Percentiles rank a stretch among this genome's conserved stretches.
These are phyloP conservation scores for Heritiera fomes DNA, from an alignment of 345 rosid genomes.

Conservation along the genomic window DNA sequence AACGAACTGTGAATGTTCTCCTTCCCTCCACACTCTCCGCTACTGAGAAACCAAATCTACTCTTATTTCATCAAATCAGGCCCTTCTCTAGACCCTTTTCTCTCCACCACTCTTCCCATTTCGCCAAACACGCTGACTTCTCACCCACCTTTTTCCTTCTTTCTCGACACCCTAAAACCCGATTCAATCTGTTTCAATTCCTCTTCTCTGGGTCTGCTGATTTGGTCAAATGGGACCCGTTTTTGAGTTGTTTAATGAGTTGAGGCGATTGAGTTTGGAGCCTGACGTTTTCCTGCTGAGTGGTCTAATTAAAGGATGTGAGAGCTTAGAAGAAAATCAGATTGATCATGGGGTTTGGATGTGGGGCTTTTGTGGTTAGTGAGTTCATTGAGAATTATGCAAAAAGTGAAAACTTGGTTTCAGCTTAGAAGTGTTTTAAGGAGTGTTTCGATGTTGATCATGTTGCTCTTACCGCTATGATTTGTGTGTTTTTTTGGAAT, in stretches of 20 bases:
- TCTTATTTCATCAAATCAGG: constrained; percentile 39
- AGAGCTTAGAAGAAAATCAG: constrained; percentile 26
- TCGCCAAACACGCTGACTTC: constrained; percentile 29
- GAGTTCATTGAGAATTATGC: constrained; percentile 46
- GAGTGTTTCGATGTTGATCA: constrained; percentile 38
- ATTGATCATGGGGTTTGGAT: constrained; percentile 36
- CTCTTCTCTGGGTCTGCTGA: constrained; percentile 39
- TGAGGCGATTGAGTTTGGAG: constrained; percentile 32
- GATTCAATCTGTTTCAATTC: constrained; percentile 41
- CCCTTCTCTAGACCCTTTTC: constrained; percentile 31
- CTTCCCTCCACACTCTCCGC: constrained; percentile 3
- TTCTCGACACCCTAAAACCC: constrained; percentile 34
- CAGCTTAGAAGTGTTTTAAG: constrained; percentile 42
- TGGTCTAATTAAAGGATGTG: constrained; percentile 37
- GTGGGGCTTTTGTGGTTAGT: constrained; percentile 32
- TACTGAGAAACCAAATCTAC: constrained; percentile 37
- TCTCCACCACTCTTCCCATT: constrained; percentile 39
- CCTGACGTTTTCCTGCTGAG: constrained; percentile 40
- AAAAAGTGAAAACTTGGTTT: constrained; percentile 31
- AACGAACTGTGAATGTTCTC: too few relatives aligned
- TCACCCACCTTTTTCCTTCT: constrained; percentile 31
- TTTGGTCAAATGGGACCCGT: constrained; percentile 13
- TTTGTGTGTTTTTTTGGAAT: constrained; percentile 38
- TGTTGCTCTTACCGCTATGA: constrained; percentile 37
- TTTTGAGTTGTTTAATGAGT: constrained; percentile 30